Base-by-base conservation (phyloP, 2,329 filamentous ascomycete genomes). In the Aspergillus sp. region DNA sequence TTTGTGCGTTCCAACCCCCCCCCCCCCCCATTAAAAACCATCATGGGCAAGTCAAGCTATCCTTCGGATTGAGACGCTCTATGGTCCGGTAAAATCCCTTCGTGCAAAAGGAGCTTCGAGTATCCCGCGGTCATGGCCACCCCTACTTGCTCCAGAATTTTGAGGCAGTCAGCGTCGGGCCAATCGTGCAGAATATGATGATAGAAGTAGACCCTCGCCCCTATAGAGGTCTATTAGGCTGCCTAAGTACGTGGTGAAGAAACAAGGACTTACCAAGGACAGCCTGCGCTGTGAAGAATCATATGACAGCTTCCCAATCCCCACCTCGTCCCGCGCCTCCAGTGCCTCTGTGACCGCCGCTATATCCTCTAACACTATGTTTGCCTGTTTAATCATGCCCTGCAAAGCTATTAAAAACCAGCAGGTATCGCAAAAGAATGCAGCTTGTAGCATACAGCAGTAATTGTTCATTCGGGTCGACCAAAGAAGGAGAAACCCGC, bases 1-100 rank as follows among this genome's bases (percentile, higher is more conserved):
- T 18, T 46, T 4, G 54, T 57, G 3, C 58, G 50, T 29, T 60
- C 58, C 24, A 57, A 49, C n/a, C n/a, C n/a, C n/a, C n/a, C n/a
- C n/a, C n/a, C n/a, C 7, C 54, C 55, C 12, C 42, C 11, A 12
- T 57, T 55, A 12, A 50, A 57, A 4, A 47, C 58, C 58, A 57
- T 57, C 22, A 52, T 46, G 5, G 52, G 11, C 6, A 60, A 54
- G 29, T 57, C 58, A 16, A 39, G 16, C 46, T 26, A 20, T 1
- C 50, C 55, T 12, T 57, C 39, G 52, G 55, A 60, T 16, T 51
- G 46, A 1, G 42, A 51, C 10, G 51, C 58, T 12, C 54, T 18
- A 14, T 57, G 45, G 2, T 52, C 54, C 20, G 42, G 45, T 2
- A 57, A 12, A 50, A 57, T 51, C 12, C 51, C 32, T 4, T 57